These are phyloP conservation scores for Mycena maculata DNA, from an alignment of 768 basidiomycete species.

Conservation along the genomic window DNA sequence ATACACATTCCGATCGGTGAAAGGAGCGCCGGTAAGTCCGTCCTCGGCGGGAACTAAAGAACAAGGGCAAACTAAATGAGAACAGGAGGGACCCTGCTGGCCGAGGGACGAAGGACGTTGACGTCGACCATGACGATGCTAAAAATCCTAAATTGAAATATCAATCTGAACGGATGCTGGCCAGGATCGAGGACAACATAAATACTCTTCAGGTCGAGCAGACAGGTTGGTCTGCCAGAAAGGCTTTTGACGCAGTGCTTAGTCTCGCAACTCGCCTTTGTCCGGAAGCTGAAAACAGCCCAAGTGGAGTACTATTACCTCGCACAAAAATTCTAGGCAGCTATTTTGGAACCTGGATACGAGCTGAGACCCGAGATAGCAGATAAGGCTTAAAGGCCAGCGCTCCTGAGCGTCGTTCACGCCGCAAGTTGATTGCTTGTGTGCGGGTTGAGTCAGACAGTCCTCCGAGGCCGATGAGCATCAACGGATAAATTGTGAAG, in stretches of 20 bases:
- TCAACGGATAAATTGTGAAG: background rate
- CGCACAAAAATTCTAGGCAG: background rate
- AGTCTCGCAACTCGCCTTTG: no score
- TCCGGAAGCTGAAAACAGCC: no score
- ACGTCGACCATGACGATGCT: background rate
- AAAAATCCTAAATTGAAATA: background rate
- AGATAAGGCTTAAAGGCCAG: slow-evolving; percentile 15
- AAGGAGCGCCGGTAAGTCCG: background rate
- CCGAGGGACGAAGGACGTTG: no score
- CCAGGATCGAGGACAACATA: background rate
- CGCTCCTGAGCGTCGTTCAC: background rate
- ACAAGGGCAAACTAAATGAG: background rate
- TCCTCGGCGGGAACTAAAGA: background rate
- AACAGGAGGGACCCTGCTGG: no score
- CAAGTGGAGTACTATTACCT: no score
- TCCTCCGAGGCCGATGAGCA: slow-evolving; percentile 8
- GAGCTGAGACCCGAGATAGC: slow-evolving; percentile 11
- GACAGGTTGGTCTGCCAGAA: background rate
- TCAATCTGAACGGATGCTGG: background rate
- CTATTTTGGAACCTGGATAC: background rate
- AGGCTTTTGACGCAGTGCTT: background rate
- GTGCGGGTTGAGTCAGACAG: slow-evolving; percentile 17
- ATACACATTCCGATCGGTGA: background rate
- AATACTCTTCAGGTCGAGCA: slow-evolving; percentile 6
- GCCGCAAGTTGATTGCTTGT: slow-evolving; percentile 18